phyloP scores from a whole-genome alignment of 805 yeast genomes.

The Ogataea naganishii region DNA sequence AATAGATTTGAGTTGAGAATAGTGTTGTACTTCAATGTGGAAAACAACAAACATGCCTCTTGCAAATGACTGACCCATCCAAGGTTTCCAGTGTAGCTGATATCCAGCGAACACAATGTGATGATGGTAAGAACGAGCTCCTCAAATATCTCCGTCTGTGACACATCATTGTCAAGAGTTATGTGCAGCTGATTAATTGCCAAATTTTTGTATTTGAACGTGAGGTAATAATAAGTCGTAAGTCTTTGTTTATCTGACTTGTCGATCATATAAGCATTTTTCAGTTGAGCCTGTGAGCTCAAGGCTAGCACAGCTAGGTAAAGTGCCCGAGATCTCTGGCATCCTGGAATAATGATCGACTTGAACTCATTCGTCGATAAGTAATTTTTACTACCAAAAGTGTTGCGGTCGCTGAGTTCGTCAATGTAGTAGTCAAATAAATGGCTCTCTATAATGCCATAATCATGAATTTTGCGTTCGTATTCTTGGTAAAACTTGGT shows the following conservation, averaged over 20 bases:
- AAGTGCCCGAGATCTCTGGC: slow-evolving; percentile 16
- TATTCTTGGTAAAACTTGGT: background rate
- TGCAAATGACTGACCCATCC: slow-evolving; percentile 22
- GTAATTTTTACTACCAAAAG: slow-evolving; percentile 13
- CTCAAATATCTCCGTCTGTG: slow-evolving; percentile 13
- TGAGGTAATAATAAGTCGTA: slow-evolving; percentile 2
- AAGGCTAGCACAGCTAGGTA: slow-evolving; percentile 18
- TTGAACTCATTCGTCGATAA: slow-evolving; percentile 18
- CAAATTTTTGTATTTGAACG: slow-evolving; percentile 18
- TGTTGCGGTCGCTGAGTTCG: slow-evolving; percentile 15
- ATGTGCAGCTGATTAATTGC: slow-evolving; percentile 20
- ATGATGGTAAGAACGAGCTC: slow-evolving; percentile 21
- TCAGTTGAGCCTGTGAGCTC: slow-evolving; percentile 13
- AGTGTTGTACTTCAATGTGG: slow-evolving; percentile 10
- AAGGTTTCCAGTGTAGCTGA: slow-evolving; percentile 18
- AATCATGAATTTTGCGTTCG: background rate
- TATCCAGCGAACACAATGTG: slow-evolving; percentile 22
- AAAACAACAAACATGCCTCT: slow-evolving; percentile 21
- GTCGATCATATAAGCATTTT: too few species aligned
- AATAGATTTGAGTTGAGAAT: slow-evolving; percentile 16
- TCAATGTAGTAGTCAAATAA: slow-evolving; percentile 16
- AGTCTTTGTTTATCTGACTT: too few species aligned
- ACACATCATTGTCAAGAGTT: slow-evolving; percentile 15
- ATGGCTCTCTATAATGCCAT: slow-evolving; percentile 6
- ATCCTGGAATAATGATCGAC: slow-evolving; percentile 18